phyloP scores from a whole-genome alignment of 2,329 filamentous ascomycete genomes.

The Scopulariopsis brevicaulis region DNA sequence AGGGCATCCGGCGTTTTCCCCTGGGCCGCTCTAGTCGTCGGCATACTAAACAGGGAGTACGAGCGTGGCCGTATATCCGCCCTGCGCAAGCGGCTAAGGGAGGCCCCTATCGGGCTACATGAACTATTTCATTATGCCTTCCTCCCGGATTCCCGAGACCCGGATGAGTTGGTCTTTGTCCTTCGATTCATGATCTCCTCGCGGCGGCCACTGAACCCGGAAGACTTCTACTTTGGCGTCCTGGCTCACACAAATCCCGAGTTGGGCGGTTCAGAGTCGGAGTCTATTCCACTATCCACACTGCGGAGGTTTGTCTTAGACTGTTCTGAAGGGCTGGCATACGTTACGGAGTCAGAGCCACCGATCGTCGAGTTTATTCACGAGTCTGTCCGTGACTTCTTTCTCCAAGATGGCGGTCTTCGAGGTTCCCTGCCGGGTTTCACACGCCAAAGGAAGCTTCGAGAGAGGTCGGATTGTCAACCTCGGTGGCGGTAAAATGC shows the following conservation, averaged over 20 bases:
- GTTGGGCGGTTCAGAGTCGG: not conserved
- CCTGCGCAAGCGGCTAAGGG: not conserved
- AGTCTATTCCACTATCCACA: not conserved
- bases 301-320: not conserved
- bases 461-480: too few relatives aligned
- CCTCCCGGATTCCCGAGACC: not conserved
- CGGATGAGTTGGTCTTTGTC: not conserved
- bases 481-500: too few relatives aligned
- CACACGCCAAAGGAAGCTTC: too few relatives aligned
- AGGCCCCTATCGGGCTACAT: not conserved
- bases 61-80: not conserved
- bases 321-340: not conserved
- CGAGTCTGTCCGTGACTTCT: slow-evolving; percentile 35
- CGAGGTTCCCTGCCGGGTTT: not conserved
- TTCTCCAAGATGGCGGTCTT: slow-evolving; percentile 24
- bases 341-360: not conserved
- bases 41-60: not conserved
- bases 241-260: not conserved
- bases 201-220: not conserved
- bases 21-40: not conserved
- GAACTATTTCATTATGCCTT: not conserved
- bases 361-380: slow-evolving; percentile 1
- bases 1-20: not conserved
- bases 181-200: not conserved
- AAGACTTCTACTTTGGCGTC: not conserved